Evolutionary conservation across 1,284 basidiomycete genomes (phyloP), one percentile per base, ranked within the genome.

Genomic region (Tilletia indica): DNA sequence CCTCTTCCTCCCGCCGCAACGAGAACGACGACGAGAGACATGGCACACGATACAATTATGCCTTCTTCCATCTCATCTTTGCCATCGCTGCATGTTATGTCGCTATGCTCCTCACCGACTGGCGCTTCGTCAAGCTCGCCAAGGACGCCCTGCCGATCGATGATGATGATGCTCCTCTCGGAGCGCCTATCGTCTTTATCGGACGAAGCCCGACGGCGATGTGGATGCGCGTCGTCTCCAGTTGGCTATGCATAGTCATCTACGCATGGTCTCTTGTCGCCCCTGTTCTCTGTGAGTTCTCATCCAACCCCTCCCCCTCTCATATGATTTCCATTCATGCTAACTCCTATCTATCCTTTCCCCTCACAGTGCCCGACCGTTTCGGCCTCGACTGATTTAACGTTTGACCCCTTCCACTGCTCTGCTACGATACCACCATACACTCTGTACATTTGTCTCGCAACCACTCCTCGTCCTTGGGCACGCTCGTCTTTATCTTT

Each of bases 41-140:
- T 63, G 95, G 94, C n/a, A 97, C 94, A n/a, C 91, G 93, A 76
- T 99, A 99, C 86, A 97, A 97, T 81, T 98, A 99, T 84, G 90
- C 93, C 19, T 98, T 94, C 92, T 99, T 99, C 90, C 96, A 99
- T 85, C 86, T 97, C 84, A 97, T 99, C 82, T 99, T 99, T 84
- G 91, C 92, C 67, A 92, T 98, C 77, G 97, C 91, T 21, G 89
- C 93, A 19, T 98, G 98, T 94, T 99, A 99, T 86, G 94, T 97
- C 49, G 94, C 93, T 0, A 97, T 97, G 89, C 88, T 99, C n/a
- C 86, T 99, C 74, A 99, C 97, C 1, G 96, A 99, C 85, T 99
- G 97, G 96, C 72, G 76, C 3, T 81, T 79, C 49, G 80, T 83
- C 45, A 70, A 76, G 36, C 70, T 81, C 21, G 19, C 61, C 36